phyloP scores from a whole-genome alignment of 148 eudicot species.

The Chenopodium quinoa region DNA sequence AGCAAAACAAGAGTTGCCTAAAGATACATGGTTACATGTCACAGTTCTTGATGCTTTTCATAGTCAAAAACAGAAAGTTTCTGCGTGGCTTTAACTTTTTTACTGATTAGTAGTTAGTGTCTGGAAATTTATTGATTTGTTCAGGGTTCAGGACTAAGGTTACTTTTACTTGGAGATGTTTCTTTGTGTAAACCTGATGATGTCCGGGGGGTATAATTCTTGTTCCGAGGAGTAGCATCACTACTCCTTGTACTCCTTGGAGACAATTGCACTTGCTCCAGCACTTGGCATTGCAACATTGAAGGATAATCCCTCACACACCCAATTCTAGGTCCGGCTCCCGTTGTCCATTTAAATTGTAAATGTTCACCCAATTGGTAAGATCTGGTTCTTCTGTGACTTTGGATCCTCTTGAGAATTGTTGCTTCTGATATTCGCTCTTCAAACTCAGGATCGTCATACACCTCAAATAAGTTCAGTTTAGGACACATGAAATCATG shows the following conservation, averaged over 20 bases:
- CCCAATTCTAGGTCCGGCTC: constrained; percentile 85
- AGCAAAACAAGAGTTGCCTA: too few species aligned
- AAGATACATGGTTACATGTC: too few species aligned
- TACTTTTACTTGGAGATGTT: constrained; percentile 35
- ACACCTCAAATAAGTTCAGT: constrained; percentile 48
- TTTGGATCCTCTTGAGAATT: constrained; percentile 53
- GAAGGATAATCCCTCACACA: constrained; percentile 84
- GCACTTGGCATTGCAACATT: constrained; percentile 52
- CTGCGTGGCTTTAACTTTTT: background rate
- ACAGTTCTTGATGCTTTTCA: background rate
- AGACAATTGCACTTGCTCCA: constrained; percentile 67
- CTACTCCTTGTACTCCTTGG: constrained; percentile 43
- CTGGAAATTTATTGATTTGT: background rate
- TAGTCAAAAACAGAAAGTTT: background rate
- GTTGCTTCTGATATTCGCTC: constrained; percentile 55
- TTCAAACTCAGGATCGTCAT: constrained; percentile 36
- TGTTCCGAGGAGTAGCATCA: constrained; percentile 41
- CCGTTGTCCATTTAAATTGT: constrained; percentile 74
- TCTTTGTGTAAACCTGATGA: constrained; percentile 27
- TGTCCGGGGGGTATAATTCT: constrained; percentile 18
- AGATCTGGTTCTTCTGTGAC: constrained; percentile 61
- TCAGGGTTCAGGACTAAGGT: constrained; percentile 13
- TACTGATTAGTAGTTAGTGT: background rate
- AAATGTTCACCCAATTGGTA: constrained; percentile 66
- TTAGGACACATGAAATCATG: constrained; percentile 51